These are phyloP conservation scores for Penicillium arizonense DNA, from an alignment of 495 filamentous ascomycete genomes.

Conservation along the genomic window DNA sequence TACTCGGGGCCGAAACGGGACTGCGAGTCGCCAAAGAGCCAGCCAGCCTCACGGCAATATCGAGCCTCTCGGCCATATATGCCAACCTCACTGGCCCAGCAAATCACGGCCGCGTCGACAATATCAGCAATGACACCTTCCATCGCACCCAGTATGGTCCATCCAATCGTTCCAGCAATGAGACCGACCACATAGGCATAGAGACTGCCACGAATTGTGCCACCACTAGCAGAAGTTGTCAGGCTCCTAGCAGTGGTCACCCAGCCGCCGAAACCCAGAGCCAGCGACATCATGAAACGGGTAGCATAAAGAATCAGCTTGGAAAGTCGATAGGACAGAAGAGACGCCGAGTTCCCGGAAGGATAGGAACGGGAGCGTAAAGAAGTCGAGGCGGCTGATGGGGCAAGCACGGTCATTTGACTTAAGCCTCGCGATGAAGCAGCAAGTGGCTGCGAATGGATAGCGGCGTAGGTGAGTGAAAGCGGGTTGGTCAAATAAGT, in stretches of 20 bases:
- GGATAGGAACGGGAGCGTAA: constrained; percentile 42
- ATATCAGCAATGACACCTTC: constrained; percentile 91
- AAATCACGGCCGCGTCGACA: constrained; percentile 87
- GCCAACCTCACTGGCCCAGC: constrained; percentile 86
- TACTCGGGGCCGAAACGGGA: constrained; percentile 12
- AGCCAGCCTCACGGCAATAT: constrained; percentile 85
- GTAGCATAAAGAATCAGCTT: constrained; percentile 91
- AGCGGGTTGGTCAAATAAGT: constrained; percentile 84
- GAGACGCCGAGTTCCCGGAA: constrained; percentile 36
- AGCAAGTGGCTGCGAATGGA: constrained; percentile 81
- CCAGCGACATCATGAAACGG: constrained; percentile 82
- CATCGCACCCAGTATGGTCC: constrained; percentile 92
- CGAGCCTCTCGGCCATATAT: constrained; percentile 64
- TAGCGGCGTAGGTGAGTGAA: constrained; percentile 87
- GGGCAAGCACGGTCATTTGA: constrained; percentile 70
- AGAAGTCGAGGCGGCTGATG: constrained; percentile 58
- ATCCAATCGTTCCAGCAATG: constrained; percentile 89
- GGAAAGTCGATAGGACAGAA: constrained; percentile 79
- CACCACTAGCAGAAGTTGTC: constrained; percentile 49
- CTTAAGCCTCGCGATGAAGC: constrained; percentile 72
- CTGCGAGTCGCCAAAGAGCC: constrained; percentile 65
- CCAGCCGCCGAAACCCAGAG: constrained; percentile 94
- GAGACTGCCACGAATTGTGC: constrained; percentile 70
- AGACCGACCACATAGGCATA: constrained; percentile 95
- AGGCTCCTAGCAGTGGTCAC: constrained; percentile 83